Evolutionary conservation across 2,329 filamentous ascomycete genomes (phyloP), one percentile per base, ranked within the genome.

Genomic region (Diaporthe caulivora): DNA sequence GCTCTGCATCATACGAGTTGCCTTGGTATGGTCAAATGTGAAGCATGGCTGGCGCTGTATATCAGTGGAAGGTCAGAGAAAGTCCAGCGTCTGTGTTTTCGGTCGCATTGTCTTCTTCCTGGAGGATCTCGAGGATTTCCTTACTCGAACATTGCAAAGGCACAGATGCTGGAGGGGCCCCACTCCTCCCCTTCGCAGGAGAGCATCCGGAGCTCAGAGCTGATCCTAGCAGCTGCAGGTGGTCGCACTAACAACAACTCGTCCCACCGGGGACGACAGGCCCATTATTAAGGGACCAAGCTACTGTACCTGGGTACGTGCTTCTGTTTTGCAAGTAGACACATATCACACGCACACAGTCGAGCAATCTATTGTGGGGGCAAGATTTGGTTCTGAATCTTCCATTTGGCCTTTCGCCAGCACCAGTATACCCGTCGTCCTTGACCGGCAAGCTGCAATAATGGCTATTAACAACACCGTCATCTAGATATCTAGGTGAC

Each of bases 401-500:
- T 67, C 47, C 44, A 53, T 53, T 58, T 26, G n/a, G 26, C 24
- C 49, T 53, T 53, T 17, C n/a, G 62, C 62, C 62, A 17, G 18
- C 18, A 34, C 17, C 47, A 53, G 62, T 44, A 26, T 49, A 34
- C 62, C 62, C 37, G 31, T 53, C 47, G 21, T 18, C 47, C 44
- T 40, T 40, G 62, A 47, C 42, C 31, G 31, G 15, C 9, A 67
- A 15, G 47, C 62, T 67, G 62, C 4, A 34, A 21, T 31, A 37
- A 53, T 31, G 47, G 44, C 44, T 49, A 67, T 67, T 67, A 67
- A 53, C 62, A 53, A 26, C 62, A 51, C 62, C 62, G 21, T 67
- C 47, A 67, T 67, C 62, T 67, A 67, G 40, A 31, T 53, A 67
- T 67, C 62, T 67, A 34, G 62, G 47, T 67, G 53, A 67, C 62